Conservation (phyloP, 1,139 yeast genomes). For the Pichia sp. region DNA sequence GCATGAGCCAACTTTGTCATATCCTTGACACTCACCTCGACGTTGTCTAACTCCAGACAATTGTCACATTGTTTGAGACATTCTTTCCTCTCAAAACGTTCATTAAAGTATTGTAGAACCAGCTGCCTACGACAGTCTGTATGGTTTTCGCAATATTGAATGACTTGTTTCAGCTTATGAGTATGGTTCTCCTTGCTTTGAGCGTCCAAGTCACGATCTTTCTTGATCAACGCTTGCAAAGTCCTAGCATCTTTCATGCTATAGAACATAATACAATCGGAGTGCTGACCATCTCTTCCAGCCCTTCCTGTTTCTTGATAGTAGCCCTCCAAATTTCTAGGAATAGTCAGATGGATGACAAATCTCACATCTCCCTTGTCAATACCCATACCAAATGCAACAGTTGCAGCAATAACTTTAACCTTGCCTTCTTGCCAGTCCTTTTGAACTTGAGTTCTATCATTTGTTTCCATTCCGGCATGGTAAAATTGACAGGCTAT, state of each 20-base stretch:
- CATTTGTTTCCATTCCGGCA: constrained; percentile 87
- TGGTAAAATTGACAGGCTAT: constrained; percentile 75
- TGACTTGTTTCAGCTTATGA: constrained; percentile 73
- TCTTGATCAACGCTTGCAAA: constrained; percentile 69
- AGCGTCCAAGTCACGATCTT: constrained; percentile 63
- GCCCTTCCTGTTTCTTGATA: constrained; percentile 99
- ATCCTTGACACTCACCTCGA: constrained; percentile 51
- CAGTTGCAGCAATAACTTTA: constrained; percentile 89
- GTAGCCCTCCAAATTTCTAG: constrained; percentile 89
- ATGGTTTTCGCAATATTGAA: constrained; percentile 86
- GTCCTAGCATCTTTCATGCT: constrained; percentile 71
- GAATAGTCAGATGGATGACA: constrained; percentile 86
- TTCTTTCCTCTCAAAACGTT: constrained; percentile 59
- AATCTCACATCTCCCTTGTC: constrained; percentile 93
- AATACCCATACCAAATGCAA: constrained; percentile 98
- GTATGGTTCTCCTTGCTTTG: constrained; percentile 73
- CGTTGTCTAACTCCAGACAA: constrained; percentile 52
- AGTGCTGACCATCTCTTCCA: constrained; percentile 84
- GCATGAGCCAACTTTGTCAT: constrained; percentile 62
- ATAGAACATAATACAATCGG: constrained; percentile 81
- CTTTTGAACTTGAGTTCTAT: constrained; percentile 62
- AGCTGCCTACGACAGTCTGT: constrained; percentile 89
- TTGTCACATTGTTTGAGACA: constrained; percentile 84
- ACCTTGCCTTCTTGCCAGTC: constrained; percentile 75
- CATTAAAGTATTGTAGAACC: constrained; percentile 86